A percentile compares a stretch with the other conserved stretches of the same genome.
These are phyloP conservation scores for Pseudonitzschia pungens DNA, from an alignment of 108 stramenopile species.

Conservation along the genomic window DNA sequence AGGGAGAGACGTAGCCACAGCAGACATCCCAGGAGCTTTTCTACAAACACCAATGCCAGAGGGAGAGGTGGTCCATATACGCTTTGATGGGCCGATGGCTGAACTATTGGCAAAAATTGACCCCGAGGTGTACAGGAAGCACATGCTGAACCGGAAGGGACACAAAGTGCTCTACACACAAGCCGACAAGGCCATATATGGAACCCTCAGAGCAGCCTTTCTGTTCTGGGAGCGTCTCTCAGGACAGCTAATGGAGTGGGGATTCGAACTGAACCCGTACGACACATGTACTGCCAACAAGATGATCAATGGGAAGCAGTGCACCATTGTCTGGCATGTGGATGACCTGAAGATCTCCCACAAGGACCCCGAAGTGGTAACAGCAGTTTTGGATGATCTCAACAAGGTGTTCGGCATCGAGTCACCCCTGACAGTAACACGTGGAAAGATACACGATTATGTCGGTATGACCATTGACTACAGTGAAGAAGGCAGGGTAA, in stretches of 20 bases:
- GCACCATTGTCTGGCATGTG: conserved; percentile 19
- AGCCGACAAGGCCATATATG: conserved; percentile 48
- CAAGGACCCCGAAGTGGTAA: conserved; percentile 21
- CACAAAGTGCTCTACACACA: conserved; percentile 37
- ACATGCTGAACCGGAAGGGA: conserved; percentile 21
- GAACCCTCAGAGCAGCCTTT: conserved; percentile 34
- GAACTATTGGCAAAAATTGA: conserved; percentile 16
- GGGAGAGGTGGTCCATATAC: not conserved
- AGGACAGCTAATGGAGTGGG: conserved; percentile 22
- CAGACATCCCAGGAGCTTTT: conserved; percentile 46
- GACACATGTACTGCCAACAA: conserved; percentile 54
- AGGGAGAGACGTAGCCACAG: conserved; percentile 28
- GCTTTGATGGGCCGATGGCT: not conserved
- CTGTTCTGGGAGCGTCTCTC: conserved; percentile 31
- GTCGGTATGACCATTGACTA: conserved; percentile 46
- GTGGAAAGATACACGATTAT: conserved; percentile 32
- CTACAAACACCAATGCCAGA: conserved; percentile 16
- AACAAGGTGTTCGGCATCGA: conserved; percentile 23
- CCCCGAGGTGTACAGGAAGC: not conserved
- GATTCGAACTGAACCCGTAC: conserved; percentile 54
- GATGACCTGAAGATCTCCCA: conserved; percentile 47
- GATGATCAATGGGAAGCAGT: conserved; percentile 17
- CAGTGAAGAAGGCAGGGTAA: not conserved
- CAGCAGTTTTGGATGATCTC: not conserved
- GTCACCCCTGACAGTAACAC: conserved; percentile 9